Evolutionary conservation across 345 rosid genomes (phyloP), one percentile per base, ranked within the genome.

Genomic region (Bruguiera gymnorhiza): DNA sequence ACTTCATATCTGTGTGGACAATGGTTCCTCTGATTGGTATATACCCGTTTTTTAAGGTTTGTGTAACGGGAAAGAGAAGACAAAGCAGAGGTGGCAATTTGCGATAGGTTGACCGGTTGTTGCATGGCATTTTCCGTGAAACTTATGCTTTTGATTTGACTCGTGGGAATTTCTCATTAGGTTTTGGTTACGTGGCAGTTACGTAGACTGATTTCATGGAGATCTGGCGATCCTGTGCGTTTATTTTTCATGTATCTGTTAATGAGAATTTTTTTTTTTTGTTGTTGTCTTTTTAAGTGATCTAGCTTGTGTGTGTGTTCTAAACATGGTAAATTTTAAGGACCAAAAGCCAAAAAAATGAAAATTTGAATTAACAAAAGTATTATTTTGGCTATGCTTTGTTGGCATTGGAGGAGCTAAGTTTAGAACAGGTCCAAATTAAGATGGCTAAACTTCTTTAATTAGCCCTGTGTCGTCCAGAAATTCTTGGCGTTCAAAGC

Each of bases 21-120:
- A 15, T 43, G 70, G 55, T 65, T 70, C 31, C 19, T 55, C 50
- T 20, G 2, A 1, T 8, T 29, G 37, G 29, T 8, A 37, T n/a
- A 24, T 73, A 43, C 57, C 61, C 8, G 52, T 39, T 30, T 36
- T 66, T 60, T 43, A 53, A 74, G 68, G 56, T n/a, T 65, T 20
- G 6, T 60, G 43, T 62, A 51, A 72, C 73, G 62, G 79, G 71
- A 77, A 61, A 73, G 63, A 19, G 6, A 74, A 46, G 62, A 2
- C 10, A 43, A 13, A 37, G 23, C 1, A 37, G 27, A 15, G n/a
- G 65, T 13, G 21, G 23, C 10, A 2, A 4, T n/a, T 56, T 24
- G 23, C 23, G 34, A 70, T 39, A 52, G 3, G 20, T 61, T 75
- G 0, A 62, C 72, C 0, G 0, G 0, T 0, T 0, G 8, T 31